Evolutionary conservation across 257 asterid genomes (phyloP), one percentile per base, ranked within the genome.

Genomic region (Solanum lycopersicoides): DNA sequence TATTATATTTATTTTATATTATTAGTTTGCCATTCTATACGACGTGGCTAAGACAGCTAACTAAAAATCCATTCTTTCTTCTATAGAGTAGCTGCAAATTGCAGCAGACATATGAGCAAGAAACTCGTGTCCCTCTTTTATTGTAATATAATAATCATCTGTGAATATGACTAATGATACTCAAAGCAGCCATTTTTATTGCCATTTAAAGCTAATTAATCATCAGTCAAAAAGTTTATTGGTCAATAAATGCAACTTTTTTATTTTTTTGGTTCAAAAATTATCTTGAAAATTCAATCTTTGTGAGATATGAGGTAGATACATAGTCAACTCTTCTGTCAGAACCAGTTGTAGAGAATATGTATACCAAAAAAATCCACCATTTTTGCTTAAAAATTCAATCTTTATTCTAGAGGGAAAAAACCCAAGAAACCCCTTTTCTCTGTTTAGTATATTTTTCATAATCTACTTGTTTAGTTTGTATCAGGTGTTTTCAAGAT

Each of bases 171-270:
- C 83, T 39, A 41, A 23, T 41, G 41, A 35, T 35, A 25, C 60
- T 25, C 10, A 44, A 25, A 80, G 68, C 44, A 30, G 84, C 34
- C 85, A 47, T 80, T 79, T 80, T 12, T 9, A 16, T 18, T 47
- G 14, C 85, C 0, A 30, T 80, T 47, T 80, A 9, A 77, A 77
- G 65, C 84, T 75, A 25, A 77, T 14, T 47, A 68, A 84, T 86
- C 87, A 84, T 84, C 59, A 41, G 86, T 89, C 86, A 88, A 76
- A 82, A 18, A 28, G 34, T 50, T 84, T 85, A 73, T 50, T 69
- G 66, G 94, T 91, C 94, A 92, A 90, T 87, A 79, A 87, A 88
- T 89, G 90, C 92, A 91, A 87, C 91, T 83, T 44, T 30, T 47
- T 42, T 71, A 37, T 37, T 30, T 47, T 53, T 72, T 45, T 47